phyloP scores from a whole-genome alignment of 176 grass and related monocot species.

The Pontederia crassipes region DNA sequence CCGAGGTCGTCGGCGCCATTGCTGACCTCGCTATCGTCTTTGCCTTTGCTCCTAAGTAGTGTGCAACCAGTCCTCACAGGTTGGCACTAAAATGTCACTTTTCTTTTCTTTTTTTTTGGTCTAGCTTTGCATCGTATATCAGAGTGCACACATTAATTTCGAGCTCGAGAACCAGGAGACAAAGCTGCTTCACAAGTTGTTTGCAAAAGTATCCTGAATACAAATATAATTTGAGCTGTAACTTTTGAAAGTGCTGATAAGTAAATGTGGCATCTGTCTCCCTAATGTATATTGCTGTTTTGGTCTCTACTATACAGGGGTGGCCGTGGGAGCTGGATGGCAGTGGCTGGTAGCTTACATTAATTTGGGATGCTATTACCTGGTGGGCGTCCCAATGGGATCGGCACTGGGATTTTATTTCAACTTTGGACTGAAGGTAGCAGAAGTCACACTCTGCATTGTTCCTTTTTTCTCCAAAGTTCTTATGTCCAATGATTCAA shows the following conservation, averaged over 20 bases:
- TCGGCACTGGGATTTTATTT: slow-evolving; percentile 1
- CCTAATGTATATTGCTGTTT: no score
- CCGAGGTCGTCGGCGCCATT: slow-evolving; percentile 49
- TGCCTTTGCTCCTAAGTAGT: slow-evolving; percentile 77
- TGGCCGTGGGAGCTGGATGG: slow-evolving; percentile 30
- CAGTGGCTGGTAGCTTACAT: slow-evolving; percentile 29
- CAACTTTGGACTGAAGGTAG: slow-evolving; percentile 5
- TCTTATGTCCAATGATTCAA: neutral
- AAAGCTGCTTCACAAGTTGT: no score
- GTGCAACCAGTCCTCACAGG: slow-evolving; percentile 76
- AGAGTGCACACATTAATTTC: no score
- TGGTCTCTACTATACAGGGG: slow-evolving; percentile 9
- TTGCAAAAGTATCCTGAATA: no score
- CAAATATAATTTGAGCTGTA: no score
- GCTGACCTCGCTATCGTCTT: slow-evolving; percentile 61
- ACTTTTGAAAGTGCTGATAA: no score
- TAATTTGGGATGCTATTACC: slow-evolving; percentile 28
- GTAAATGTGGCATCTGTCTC: no score
- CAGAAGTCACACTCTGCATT: neutral
- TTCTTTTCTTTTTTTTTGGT: neutral
- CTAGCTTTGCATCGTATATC: no score
- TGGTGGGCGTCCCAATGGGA: slow-evolving; percentile 15
- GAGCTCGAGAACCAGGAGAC: no score
- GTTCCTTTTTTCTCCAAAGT: no score
- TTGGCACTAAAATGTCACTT: neutral